These are phyloP conservation scores for Penicillium flavigenum DNA, from an alignment of 495 filamentous ascomycete genomes.

Conservation along the genomic window DNA sequence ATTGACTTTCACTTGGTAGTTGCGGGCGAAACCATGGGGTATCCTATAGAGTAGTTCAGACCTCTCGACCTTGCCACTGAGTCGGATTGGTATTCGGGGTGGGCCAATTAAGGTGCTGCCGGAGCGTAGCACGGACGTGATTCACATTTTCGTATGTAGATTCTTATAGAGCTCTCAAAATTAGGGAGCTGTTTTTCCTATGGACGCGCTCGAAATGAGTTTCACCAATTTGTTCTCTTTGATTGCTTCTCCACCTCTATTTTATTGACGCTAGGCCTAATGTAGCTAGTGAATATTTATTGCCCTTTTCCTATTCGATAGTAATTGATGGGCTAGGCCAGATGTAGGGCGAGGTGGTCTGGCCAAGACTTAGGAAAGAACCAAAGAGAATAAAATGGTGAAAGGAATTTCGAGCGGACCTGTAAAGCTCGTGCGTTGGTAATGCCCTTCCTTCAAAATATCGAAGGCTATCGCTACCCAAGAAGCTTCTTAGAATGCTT, in stretches of 20 bases:
- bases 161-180: background rate
- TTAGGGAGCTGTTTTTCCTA: background rate
- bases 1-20: background rate
- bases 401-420: too few species aligned
- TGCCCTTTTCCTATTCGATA: too few species aligned
- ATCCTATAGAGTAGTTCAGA: background rate
- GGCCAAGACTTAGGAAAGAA: too few species aligned
- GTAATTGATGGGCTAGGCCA: too few species aligned
- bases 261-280: too few species aligned
- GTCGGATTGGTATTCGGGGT: background rate
- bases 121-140: too few species aligned
- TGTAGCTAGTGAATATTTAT: too few species aligned
- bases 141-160: background rate
- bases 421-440: background rate
- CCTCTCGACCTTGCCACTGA: background rate
- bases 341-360: too few species aligned
- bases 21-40: background rate
- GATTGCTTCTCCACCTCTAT: too few species aligned
- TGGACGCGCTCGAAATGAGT: too few species aligned
- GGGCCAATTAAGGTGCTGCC: background rate
- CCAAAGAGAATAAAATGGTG: too few species aligned
- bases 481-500: background rate
- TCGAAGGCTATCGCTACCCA: background rate
- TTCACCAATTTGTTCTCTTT: too few species aligned
- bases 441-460: background rate